Conservation (phyloP, 139 green algal species). For the Ostreobium quekettii region DNA sequence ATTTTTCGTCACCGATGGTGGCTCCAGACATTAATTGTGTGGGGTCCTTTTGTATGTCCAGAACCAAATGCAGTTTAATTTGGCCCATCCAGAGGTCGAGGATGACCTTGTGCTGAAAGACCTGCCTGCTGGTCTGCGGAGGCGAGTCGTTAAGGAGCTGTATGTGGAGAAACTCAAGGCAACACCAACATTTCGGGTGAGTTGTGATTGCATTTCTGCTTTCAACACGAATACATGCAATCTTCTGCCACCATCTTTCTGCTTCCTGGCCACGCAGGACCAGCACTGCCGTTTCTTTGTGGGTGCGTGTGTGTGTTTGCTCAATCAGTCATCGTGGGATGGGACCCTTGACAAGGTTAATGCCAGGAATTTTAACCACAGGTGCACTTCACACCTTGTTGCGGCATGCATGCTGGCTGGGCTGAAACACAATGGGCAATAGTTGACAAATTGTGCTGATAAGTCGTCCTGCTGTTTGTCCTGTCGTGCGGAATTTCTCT, state of each 20-base stretch:
- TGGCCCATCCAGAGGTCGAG: neutral
- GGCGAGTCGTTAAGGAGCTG: constrained; percentile 4
- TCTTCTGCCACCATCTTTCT: neutral
- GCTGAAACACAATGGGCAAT: too few relatives aligned
- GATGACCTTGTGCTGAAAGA: neutral
- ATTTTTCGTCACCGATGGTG: neutral
- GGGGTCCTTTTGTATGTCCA: neutral
- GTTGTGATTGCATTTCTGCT: neutral
- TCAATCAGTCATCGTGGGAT: too few relatives aligned
- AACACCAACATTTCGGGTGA: neutral
- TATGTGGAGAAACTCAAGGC: neutral
- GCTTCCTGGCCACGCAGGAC: too few relatives aligned
- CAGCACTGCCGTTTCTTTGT: too few relatives aligned
- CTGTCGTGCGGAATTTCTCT: too few relatives aligned
- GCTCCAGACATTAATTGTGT: neutral
- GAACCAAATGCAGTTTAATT: constrained; percentile 15
- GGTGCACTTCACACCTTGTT: too few relatives aligned
- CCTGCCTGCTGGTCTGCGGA: neutral
- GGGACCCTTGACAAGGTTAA: too few relatives aligned
- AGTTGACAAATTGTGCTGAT: too few relatives aligned
- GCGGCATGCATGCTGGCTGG: too few relatives aligned
- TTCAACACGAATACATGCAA: neutral
- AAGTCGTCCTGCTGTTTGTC: too few relatives aligned
- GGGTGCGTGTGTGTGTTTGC: too few relatives aligned
- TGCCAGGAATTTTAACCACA: too few relatives aligned